A percentile compares a stretch with the other conserved stretches of the same genome.
These are phyloP conservation scores for Yarrowia galli DNA, from an alignment of 1,139 yeast genomes.

Conservation along the genomic window DNA sequence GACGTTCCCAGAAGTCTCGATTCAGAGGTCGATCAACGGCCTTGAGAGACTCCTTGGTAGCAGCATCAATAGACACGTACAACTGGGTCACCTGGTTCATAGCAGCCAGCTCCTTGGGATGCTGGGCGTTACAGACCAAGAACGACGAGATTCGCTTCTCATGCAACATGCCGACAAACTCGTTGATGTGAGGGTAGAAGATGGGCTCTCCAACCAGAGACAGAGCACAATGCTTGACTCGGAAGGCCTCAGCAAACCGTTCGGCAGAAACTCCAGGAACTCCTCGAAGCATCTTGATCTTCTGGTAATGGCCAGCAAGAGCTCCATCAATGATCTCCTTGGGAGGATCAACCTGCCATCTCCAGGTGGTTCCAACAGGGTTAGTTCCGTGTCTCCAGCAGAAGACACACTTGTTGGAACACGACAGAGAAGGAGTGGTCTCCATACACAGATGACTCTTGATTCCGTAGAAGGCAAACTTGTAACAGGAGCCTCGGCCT, in stretches of 20 bases:
- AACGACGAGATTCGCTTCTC: constrained; percentile 80
- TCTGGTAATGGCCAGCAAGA: constrained; percentile 83
- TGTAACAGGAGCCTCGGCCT: constrained; percentile 94
- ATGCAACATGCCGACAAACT: constrained; percentile 80
- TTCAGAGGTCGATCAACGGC: constrained; percentile 88
- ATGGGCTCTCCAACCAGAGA: constrained; percentile 95
- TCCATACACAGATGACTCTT: constrained; percentile 94
- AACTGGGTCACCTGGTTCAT: constrained; percentile 84
- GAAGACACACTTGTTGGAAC: constrained; percentile 94
- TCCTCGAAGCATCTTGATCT: constrained; percentile 93
- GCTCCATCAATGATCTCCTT: constrained; percentile 86
- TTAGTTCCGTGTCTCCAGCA: constrained; percentile 99
- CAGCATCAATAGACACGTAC: constrained; percentile 92
- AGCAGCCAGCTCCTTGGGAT: constrained; percentile 78
- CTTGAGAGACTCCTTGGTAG: constrained; percentile 78
- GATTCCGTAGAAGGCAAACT: constrained; percentile 90
- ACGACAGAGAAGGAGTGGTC: constrained; percentile 90
- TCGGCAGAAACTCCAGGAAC: constrained; percentile 94
- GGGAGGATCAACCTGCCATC: constrained; percentile 95
- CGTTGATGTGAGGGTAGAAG: constrained; percentile 88
- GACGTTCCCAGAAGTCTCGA: constrained; percentile 92
- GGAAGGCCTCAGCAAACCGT: constrained; percentile 88
- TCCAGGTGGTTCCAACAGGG: constrained; percentile 95
- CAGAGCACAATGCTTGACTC: constrained; percentile 87
- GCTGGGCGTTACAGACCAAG: constrained; percentile 94